Evolutionary conservation across 2,329 filamentous ascomycete species (phyloP).

Genomic region (Massarina eburnea): DNA sequence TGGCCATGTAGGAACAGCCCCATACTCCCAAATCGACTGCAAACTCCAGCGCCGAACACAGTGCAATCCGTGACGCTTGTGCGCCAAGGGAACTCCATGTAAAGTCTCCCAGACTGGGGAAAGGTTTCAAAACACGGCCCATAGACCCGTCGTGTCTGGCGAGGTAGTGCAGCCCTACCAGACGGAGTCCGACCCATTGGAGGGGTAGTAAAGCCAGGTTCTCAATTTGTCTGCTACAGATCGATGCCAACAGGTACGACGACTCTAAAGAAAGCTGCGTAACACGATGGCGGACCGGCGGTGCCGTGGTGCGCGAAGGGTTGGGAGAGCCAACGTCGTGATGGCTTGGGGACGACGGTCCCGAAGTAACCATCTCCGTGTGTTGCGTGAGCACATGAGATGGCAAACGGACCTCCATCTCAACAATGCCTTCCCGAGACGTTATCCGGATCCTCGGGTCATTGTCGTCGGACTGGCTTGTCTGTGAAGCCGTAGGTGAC

Average conservation of each 20-base stretch:
- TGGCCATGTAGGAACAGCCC: constrained; percentile 34
- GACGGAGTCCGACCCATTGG: constrained; percentile 30
- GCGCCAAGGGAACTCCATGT: constrained; percentile 22
- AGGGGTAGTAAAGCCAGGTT: constrained; percentile 34
- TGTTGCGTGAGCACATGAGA: constrained; percentile 33
- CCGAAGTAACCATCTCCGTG: constrained; percentile 23
- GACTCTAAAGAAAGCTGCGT: constrained; percentile 39
- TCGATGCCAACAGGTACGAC: constrained; percentile 34
- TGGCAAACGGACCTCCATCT: constrained; percentile 43
- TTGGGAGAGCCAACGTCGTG: constrained; percentile 8
- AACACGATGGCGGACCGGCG: constrained; percentile 31
- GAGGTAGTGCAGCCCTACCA: constrained; percentile 36
- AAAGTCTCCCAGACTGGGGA: constrained; percentile 12
- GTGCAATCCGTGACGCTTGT: constrained; percentile 33
- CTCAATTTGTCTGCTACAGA: constrained; percentile 36
- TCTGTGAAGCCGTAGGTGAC: constrained; percentile 26
- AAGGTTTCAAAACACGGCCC: constrained; percentile 7
- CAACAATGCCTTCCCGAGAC: constrained; percentile 40
- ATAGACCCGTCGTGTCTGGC: constrained; percentile 7
- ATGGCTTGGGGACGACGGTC: constrained; percentile 9
- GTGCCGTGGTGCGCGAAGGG: constrained; percentile 5
- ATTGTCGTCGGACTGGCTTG: constrained; percentile 30
- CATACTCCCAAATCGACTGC: constrained; percentile 38
- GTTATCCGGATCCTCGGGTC: constrained; percentile 44
- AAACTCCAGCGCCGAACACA: constrained; percentile 36